A percentile compares a stretch with the other conserved stretches of the same genome.
phyloP scores from a whole-genome alignment of 768 basidiomycete genomes.

The Amanita subjunquillea region DNA sequence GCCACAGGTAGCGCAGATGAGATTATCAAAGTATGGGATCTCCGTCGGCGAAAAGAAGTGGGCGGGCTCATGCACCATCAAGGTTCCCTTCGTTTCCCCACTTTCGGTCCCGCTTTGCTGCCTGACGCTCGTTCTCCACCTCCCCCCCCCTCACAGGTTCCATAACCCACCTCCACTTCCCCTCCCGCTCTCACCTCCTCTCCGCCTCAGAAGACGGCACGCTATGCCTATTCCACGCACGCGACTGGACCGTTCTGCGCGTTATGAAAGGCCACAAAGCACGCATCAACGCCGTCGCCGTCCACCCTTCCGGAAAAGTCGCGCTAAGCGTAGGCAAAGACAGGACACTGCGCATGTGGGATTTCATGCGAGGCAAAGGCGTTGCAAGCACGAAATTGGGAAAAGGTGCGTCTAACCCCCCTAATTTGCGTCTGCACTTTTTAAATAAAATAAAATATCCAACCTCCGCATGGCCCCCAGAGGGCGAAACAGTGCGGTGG shows the following conservation, averaged over 20 bases:
- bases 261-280: constrained; percentile 90
- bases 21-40: constrained; percentile 94
- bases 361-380: constrained; percentile 90
- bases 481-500: constrained; percentile 92
- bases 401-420: constrained; percentile 44
- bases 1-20: constrained; percentile 96
- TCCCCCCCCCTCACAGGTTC: constrained; percentile 46
- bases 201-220: constrained; percentile 92
- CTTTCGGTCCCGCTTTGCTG: background rate
- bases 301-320: constrained; percentile 90
- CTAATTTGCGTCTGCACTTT: no score
- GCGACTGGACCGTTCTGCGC: constrained; percentile 90
- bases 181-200: constrained; percentile 81
- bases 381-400: constrained; percentile 84
- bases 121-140: no score
- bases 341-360: constrained; percentile 92
- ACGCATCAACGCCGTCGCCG: constrained; percentile 79
- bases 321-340: constrained; percentile 90
- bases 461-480: constrained; percentile 24
- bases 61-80: constrained; percentile 93
- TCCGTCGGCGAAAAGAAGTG: constrained; percentile 84
- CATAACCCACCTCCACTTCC: constrained; percentile 81
- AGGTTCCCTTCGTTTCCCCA: constrained; percentile 35
- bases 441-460: background rate
- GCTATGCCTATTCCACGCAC: constrained; percentile 80